phyloP scores from a whole-genome alignment of 768 basidiomycete species.

The Hericium rajendrae region DNA sequence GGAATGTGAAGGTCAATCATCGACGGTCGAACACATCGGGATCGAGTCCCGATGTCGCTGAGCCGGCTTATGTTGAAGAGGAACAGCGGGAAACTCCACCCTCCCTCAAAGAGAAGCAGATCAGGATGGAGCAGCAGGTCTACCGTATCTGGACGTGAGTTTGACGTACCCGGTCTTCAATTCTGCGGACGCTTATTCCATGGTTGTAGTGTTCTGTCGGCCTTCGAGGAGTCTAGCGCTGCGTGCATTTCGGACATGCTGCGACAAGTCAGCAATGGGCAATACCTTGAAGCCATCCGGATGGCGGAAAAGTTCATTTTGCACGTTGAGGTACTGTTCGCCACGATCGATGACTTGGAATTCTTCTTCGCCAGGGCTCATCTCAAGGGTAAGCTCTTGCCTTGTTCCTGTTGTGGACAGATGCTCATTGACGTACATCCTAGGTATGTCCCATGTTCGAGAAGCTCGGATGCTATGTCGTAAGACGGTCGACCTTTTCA shows the following conservation, averaged over 20 bases:
- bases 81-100: slow-evolving; percentile 70
- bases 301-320: slow-evolving; percentile 99
- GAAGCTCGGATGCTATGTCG: slow-evolving; percentile 98
- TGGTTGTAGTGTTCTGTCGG: slow-evolving; percentile 69
- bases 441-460: slow-evolving; percentile 96
- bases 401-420: neutral
- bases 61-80: slow-evolving; percentile 60
- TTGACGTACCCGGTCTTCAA: no score
- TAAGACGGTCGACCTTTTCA: slow-evolving; percentile 98
- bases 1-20: slow-evolving; percentile 93
- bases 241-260: slow-evolving; percentile 99
- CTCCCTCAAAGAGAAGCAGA: slow-evolving; percentile 82
- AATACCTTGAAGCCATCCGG: slow-evolving; percentile 92
- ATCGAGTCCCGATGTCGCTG: slow-evolving; percentile 18
- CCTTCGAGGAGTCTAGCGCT: slow-evolving; percentile 98
- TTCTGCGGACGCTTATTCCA: neutral
- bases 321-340: slow-evolving; percentile 96
- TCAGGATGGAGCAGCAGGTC: slow-evolving; percentile 93
- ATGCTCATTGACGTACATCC: neutral
- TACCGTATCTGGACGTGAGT: slow-evolving; percentile 98
- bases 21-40: slow-evolving; percentile 57
- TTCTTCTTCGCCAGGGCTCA: slow-evolving; percentile 70
- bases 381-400: slow-evolving; percentile 61
- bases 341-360: slow-evolving; percentile 94
- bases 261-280: slow-evolving; percentile 90